These are phyloP conservation scores for Rhodomyrtus tomentosa DNA, from an alignment of 345 rosid genomes.

Conservation along the genomic window DNA sequence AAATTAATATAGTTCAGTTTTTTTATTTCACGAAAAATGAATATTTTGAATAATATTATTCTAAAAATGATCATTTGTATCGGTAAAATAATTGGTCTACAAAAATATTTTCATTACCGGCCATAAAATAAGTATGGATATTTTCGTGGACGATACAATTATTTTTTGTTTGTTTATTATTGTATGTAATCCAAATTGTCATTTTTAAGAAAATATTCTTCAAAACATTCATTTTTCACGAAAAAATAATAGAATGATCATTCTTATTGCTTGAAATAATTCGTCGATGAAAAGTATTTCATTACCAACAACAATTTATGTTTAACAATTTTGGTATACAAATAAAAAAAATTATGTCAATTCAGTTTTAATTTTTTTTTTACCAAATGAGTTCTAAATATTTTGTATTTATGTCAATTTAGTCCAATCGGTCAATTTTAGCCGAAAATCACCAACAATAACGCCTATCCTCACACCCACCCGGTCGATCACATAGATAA, in stretches of 20 bases:
- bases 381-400: no score
- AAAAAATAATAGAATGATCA: background rate
- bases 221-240: accelerated
- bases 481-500: no score
- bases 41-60: background rate
- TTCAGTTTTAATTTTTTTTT: no score
- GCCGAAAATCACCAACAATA: no score
- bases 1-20: background rate
- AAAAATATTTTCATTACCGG: background rate
- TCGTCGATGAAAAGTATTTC: no score
- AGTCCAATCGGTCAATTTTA: no score
- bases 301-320: no score
- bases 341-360: no score
- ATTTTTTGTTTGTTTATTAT: background rate
- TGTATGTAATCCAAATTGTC: background rate
- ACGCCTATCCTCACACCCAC: no score
- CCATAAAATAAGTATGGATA: background rate
- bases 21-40: background rate
- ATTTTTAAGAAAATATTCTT: background rate
- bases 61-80: background rate
- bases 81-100: background rate
- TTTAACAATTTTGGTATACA: no score
- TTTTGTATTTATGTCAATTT: no score
- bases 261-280: no score
- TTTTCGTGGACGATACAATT: background rate